Percentiles rank a stretch among this genome's conserved stretches.
Conservation (phyloP, 106 monocot species). For the Gastrodia elata region DNA sequence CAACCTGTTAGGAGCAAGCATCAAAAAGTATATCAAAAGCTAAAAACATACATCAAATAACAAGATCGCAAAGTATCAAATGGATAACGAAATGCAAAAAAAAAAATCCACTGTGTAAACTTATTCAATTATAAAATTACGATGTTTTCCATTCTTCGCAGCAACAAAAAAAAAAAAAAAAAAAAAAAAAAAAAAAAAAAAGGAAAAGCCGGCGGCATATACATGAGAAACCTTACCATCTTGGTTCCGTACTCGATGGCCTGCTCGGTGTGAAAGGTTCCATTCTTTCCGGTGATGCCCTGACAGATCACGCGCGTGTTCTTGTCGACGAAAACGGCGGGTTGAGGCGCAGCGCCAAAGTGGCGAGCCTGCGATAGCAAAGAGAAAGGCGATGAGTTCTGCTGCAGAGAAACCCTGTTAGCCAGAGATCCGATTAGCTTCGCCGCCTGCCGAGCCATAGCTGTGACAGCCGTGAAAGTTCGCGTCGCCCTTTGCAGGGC, state of each 20-base stretch:
- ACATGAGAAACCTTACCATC: slow-evolving; percentile 38
- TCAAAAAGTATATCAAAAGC: background rate
- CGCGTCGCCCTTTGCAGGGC: background rate
- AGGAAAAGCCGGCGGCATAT: background rate
- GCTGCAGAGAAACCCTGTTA: slow-evolving; percentile 6
- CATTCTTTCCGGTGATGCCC: slow-evolving; percentile 98
- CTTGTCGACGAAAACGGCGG: slow-evolving; percentile 92
- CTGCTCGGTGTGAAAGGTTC: slow-evolving; percentile 99
- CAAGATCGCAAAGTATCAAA: background rate
- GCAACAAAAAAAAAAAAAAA: too few species aligned
- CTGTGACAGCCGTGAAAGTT: slow-evolving; percentile 1
- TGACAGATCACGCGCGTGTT: slow-evolving; percentile 97
- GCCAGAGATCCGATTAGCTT: slow-evolving; percentile 37
- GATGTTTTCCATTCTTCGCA: background rate
- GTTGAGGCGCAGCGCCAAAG: slow-evolving; percentile 67
- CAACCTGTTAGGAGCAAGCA: slow-evolving; percentile 41
- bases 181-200: background rate
- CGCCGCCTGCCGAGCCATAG: slow-evolving; percentile 50
- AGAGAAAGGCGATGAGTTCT: background rate
- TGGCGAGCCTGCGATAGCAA: slow-evolving; percentile 26
- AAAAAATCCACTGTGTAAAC: background rate
- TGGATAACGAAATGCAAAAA: background rate
- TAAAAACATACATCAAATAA: background rate
- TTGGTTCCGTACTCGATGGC: slow-evolving; percentile 99
- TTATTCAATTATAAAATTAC: slow-evolving; percentile 1